Base-by-base conservation (phyloP, 2,329 filamentous ascomycete genomes). In the Diaporthe sp. region DNA sequence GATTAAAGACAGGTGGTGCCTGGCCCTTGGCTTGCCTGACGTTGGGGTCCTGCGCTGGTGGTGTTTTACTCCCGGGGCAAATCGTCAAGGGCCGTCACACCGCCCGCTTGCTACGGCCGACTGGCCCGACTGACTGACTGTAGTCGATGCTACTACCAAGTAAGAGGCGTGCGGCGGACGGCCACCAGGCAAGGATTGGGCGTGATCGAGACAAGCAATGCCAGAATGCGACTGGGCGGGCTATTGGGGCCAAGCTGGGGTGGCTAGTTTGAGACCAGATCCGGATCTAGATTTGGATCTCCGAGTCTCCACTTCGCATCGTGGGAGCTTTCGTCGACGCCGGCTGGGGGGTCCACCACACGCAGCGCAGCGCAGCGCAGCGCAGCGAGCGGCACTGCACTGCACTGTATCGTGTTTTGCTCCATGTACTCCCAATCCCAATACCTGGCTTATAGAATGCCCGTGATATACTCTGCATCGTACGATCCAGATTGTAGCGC, bases 261-360 rank as follows among this genome's bases (percentile, higher is more conserved):
- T 55, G 47, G 52, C 52, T 57, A 70, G 52, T 40, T 40, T 72
- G 45, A 72, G 57, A 66, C 57, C 50, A 61, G 66, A 73, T 71
- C 66, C 47, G 58, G 66, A 73, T 71, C 66, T 60, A 71, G 72
- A 74, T 71, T 61, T 64, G 72, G 42, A 71, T 71, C 55, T 71
- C 55, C 72, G 72, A 71, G 47, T 71, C 66, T n/a, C 66, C 55
- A 69, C 64, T 42, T 42, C n/a, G 25, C 45, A 60, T 54, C 54
- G 45, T 70, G 33, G 47, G 71, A 55, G 40, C 28, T 28, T 54
- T 25, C 54, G 52, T 58, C 55, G 33, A 58, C 15, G 9, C 33
- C 55, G 55, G 55, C 55, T 38, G 1, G 28, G 54, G 30, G 17
- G 28, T n/a, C 33, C 58, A 45, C 25, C 35, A 28, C 35, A 17